A percentile compares a stretch with the other conserved stretches of the same genome.
Evolutionary conservation across 345 rosid species (phyloP).

Genomic region (Brassica rapa): DNA sequence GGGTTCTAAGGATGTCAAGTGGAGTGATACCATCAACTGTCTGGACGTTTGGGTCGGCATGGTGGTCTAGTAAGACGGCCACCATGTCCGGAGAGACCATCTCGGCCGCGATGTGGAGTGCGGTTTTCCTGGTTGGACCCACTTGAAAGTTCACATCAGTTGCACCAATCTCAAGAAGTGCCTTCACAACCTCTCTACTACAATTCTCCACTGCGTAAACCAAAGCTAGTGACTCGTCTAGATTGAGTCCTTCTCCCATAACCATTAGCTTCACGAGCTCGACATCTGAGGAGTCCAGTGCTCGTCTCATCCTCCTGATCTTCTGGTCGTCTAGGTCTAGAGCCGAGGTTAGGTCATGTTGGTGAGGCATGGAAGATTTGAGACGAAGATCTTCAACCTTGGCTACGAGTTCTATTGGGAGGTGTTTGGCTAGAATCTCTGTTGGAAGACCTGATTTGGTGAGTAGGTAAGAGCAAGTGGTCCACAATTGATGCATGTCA

Average conservation of each 20-base stretch:
- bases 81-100: slow-evolving; percentile 99
- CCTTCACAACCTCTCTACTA: slow-evolving; percentile 94
- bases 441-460: slow-evolving; percentile 94
- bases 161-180: slow-evolving; percentile 95
- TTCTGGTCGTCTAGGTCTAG: slow-evolving; percentile 90
- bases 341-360: slow-evolving; percentile 56
- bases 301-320: slow-evolving; percentile 86
- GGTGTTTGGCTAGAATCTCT: slow-evolving; percentile 84
- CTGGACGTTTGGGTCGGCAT: slow-evolving; percentile 93
- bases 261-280: slow-evolving; percentile 98
- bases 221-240: slow-evolving; percentile 85
- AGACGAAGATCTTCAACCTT: slow-evolving; percentile 90
- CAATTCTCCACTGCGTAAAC: slow-evolving; percentile 95
- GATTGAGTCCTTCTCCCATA: slow-evolving; percentile 98
- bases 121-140: slow-evolving; percentile 81
- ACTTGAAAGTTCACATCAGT: slow-evolving; percentile 93
- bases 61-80: slow-evolving; percentile 91
- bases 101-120: slow-evolving; percentile 93
- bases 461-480: slow-evolving; percentile 90
- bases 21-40: too few relatives aligned
- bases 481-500: slow-evolving; percentile 96
- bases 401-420: slow-evolving; percentile 80
- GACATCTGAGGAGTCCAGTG: slow-evolving; percentile 89
- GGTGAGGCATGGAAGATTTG: slow-evolving; percentile 62
- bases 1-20: too few relatives aligned